Percentiles rank a stretch among this genome's conserved stretches.
Evolutionary conservation across 768 basidiomycete genomes (phyloP).

Genomic region (Pulveroboletus sp.): DNA sequence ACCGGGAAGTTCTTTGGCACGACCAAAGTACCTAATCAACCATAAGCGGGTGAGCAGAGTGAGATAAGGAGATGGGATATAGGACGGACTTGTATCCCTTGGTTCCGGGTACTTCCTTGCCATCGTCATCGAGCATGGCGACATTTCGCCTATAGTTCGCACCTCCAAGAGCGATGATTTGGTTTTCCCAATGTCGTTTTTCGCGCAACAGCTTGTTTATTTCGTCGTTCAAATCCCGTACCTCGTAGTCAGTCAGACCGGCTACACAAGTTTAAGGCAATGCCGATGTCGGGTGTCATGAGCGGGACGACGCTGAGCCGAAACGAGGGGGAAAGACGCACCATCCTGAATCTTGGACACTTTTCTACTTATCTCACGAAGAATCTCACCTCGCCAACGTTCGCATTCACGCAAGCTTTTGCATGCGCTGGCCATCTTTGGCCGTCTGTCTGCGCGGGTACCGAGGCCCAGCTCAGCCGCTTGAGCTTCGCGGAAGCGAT

Average conservation of each 20-base stretch:
- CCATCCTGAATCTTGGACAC: constrained; percentile 98
- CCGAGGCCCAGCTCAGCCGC: constrained; percentile 92
- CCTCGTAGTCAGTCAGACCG: constrained; percentile 91
- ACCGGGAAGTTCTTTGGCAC: constrained; percentile 93
- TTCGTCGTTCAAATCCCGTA: constrained; percentile 94
- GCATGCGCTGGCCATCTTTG: constrained; percentile 87
- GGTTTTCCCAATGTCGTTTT: constrained; percentile 97
- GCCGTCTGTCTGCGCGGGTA: constrained; percentile 77
- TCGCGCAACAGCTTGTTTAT: constrained; percentile 95
- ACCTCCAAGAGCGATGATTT: constrained; percentile 92
- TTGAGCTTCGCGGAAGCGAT: constrained; percentile 95
- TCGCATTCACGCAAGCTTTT: constrained; percentile 93
- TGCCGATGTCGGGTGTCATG: not conserved
- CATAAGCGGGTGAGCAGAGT: not conserved
- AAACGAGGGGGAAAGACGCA: constrained; percentile 35
- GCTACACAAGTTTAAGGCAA: constrained; percentile 42
- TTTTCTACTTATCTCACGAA: constrained; percentile 92
- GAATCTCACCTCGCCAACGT: constrained; percentile 91
- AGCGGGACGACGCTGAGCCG: not conserved
- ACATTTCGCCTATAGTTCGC: constrained; percentile 95
- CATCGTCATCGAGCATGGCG: constrained; percentile 91
- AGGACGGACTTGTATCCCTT: constrained; percentile 88
- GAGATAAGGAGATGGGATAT: not conserved
- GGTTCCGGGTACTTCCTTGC: constrained; percentile 93
- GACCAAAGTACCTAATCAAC: constrained; percentile 80